Conservation (phyloP, 164 flowering plant genomes). For the Magnolia officinalis region DNA sequence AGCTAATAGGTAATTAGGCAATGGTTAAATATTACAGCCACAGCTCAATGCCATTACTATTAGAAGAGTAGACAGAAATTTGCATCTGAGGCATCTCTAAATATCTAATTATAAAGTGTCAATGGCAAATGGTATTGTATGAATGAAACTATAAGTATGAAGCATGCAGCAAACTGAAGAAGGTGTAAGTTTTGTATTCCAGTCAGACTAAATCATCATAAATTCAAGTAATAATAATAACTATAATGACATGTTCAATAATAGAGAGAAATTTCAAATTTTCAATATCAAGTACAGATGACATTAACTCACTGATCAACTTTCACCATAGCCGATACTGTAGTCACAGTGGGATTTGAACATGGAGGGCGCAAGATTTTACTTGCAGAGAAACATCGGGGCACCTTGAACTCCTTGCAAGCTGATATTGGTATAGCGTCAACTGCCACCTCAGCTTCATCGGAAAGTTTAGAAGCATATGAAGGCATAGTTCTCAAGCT, state of each 20-base stretch:
- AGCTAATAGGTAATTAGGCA: too few relatives aligned
- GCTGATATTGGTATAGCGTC: constrained; percentile 47
- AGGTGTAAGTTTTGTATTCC: too few relatives aligned
- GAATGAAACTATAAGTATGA: too few relatives aligned
- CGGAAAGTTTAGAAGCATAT: constrained; percentile 34
- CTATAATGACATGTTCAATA: neutral
- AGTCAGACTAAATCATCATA: too few relatives aligned
- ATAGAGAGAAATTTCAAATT: neutral
- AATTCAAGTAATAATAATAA: too few relatives aligned
- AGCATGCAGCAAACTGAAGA: too few relatives aligned
- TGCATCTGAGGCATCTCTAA: too few relatives aligned
- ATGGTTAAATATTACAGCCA: too few relatives aligned
- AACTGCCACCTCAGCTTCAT: constrained; percentile 24
- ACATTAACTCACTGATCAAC: constrained; percentile 39
- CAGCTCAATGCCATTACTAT: too few relatives aligned
- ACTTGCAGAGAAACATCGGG: constrained; percentile 49
- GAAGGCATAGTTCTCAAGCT: constrained; percentile 20
- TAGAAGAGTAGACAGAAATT: too few relatives aligned
- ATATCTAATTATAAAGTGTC: too few relatives aligned
- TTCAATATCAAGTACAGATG: neutral
- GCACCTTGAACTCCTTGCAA: constrained; percentile 49
- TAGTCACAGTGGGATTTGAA: constrained; percentile 19
- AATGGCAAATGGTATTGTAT: too few relatives aligned
- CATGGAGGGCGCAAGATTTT: constrained; percentile 52
- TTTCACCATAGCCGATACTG: constrained; percentile 29